Percentiles rank a stretch among this genome's conserved stretches.
phyloP scores from a whole-genome alignment of 2,329 filamentous ascomycete species.

The Acrocalymma vagum region DNA sequence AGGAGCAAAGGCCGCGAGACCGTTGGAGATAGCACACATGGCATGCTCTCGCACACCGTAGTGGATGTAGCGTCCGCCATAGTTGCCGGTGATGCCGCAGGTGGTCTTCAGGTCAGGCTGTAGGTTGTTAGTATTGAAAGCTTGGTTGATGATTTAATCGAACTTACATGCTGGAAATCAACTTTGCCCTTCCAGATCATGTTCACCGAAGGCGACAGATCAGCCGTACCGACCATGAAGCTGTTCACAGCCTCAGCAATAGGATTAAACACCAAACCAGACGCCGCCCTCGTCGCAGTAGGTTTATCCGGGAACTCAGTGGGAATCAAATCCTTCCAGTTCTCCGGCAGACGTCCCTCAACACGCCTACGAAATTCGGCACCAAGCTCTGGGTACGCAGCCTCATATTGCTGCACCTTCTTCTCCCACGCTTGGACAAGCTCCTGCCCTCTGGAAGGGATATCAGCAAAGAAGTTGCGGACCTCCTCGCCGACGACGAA shows the following conservation, averaged over 20 bases:
- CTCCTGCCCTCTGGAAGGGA: constrained; percentile 55
- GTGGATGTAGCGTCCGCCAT: constrained; percentile 61
- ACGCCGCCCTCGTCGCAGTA: constrained; percentile 61
- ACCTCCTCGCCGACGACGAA: constrained; percentile 58
- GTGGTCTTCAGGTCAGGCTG: constrained; percentile 39
- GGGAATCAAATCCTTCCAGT: constrained; percentile 62
- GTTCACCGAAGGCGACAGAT: constrained; percentile 61
- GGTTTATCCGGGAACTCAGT: constrained; percentile 57
- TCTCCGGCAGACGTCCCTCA: constrained; percentile 56
- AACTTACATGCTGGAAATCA: constrained; percentile 60
- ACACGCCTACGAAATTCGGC: constrained; percentile 59
- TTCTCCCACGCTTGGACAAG: constrained; percentile 60
- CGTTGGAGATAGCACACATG: constrained; percentile 56
- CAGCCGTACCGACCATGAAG: constrained; percentile 80
- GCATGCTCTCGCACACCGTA: constrained; percentile 49
- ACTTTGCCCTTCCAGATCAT: constrained; percentile 64
- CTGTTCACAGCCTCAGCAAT: constrained; percentile 82
- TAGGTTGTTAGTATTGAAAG: constrained; percentile 18
- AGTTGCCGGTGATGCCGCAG: constrained; percentile 64
- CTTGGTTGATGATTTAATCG: background rate
- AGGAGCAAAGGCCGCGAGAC: constrained; percentile 63
- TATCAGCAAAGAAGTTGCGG: constrained; percentile 61
- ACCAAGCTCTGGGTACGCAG: constrained; percentile 58
- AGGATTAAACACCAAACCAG: constrained; percentile 62
- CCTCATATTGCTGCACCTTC: constrained; percentile 54